Conservation (phyloP, 768 basidiomycete genomes). For the Suillus paluster region DNA sequence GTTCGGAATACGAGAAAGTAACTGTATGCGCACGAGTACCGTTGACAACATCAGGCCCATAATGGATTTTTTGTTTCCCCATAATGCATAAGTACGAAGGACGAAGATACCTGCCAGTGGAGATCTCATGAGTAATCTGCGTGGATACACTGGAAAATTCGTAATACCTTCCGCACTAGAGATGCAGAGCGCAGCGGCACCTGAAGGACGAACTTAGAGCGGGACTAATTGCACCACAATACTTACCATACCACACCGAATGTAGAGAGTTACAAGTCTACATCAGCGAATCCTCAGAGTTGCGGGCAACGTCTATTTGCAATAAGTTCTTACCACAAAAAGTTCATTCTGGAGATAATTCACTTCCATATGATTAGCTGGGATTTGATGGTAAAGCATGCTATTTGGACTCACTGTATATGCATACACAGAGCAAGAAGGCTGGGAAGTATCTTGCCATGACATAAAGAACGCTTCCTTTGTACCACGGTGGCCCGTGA, state of each 20-base stretch:
- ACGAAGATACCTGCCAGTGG: slow-evolving; percentile 1
- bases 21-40: not conserved
- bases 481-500: not conserved
- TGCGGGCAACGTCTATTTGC: too few relatives aligned
- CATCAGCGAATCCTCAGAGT: too few relatives aligned
- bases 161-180: too few relatives aligned
- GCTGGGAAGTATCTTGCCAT: not conserved
- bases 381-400: too few relatives aligned
- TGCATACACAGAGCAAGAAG: not conserved
- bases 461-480: not conserved
- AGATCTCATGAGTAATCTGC: not conserved
- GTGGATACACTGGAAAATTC: too few relatives aligned
- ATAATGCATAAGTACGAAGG: slow-evolving; percentile 5
- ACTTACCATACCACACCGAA: not conserved
- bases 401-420: too few relatives aligned
- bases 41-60: too few relatives aligned
- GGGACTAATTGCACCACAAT: not conserved
- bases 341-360: too few relatives aligned
- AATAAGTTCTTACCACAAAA: too few relatives aligned
- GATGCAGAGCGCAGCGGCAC: not conserved
- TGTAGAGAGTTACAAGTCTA: not conserved
- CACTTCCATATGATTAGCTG: too few relatives aligned
- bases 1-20: too few relatives aligned
- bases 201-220: not conserved
- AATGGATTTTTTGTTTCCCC: slow-evolving; percentile 2